phyloP scores from a whole-genome alignment of 2,329 filamentous ascomycete genomes.

The Xylariaceae sp. region DNA sequence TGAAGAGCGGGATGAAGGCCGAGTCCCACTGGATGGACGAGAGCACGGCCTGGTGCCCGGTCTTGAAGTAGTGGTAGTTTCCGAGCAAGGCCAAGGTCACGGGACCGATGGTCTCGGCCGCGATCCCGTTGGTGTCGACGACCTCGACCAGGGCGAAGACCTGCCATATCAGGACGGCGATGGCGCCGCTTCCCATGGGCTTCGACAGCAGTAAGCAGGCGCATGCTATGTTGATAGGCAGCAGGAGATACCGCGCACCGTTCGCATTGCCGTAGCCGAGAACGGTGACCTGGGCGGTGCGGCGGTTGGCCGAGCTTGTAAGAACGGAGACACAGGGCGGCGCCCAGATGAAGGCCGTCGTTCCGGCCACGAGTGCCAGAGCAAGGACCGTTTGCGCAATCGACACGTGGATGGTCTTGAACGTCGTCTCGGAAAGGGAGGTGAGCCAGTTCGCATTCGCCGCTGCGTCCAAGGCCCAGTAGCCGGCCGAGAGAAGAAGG shows the following conservation, averaged over 20 bases:
- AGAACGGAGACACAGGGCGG: conserved; percentile 77
- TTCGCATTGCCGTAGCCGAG: conserved; percentile 92
- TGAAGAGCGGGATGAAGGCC: conserved; percentile 82
- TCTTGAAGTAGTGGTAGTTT: conserved; percentile 95
- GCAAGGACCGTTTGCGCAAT: conserved; percentile 77
- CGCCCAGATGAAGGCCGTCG: conserved; percentile 78
- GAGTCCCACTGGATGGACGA: conserved; percentile 92
- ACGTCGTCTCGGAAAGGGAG: conserved; percentile 47
- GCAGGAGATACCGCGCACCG: conserved; percentile 80
- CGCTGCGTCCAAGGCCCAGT: conserved; percentile 86
- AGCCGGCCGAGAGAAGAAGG: conserved; percentile 68
- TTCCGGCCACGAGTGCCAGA: conserved; percentile 75
- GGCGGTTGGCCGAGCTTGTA: conserved; percentile 38
- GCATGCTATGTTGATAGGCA: conserved; percentile 72
- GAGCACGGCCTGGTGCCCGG: conserved; percentile 86
- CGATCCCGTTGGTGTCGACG: conserved; percentile 54
- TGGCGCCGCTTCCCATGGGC: conserved; percentile 84
- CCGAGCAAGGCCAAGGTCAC: conserved; percentile 82
- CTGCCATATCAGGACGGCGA: conserved; percentile 81
- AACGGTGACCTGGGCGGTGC: conserved; percentile 62
- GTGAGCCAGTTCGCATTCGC: conserved; percentile 80
- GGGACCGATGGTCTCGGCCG: conserved; percentile 71
- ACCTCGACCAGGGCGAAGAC: conserved; percentile 71
- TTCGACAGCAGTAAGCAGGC: conserved; percentile 80
- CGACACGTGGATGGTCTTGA: conserved; percentile 71